These are phyloP conservation scores for Yamadazyma pseudoaaseri DNA, from an alignment of 1,139 yeast genomes.

Conservation along the genomic window DNA sequence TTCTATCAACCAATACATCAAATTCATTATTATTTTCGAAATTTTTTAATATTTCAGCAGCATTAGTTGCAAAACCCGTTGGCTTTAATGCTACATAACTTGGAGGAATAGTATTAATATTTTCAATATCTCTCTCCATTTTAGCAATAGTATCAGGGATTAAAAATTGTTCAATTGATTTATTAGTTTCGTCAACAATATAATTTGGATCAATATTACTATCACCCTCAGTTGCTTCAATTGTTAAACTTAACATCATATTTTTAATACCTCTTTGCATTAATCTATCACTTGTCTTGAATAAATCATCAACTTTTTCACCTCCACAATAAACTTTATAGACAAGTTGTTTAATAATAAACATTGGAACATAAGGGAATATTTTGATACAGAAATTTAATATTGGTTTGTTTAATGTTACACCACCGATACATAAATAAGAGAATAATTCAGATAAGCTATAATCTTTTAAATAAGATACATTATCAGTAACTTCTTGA, in stretches of 20 bases:
- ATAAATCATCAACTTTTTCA: slow-evolving; percentile 68
- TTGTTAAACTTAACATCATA: slow-evolving; percentile 92
- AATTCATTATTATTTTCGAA: slow-evolving; percentile 53
- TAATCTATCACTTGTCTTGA: slow-evolving; percentile 65
- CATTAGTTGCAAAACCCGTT: slow-evolving; percentile 79
- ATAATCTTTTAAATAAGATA: slow-evolving; percentile 36
- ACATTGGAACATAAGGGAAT: slow-evolving; percentile 77
- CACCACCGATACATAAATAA: slow-evolving; percentile 63
- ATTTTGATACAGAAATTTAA: slow-evolving; percentile 58
- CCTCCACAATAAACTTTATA: slow-evolving; percentile 93
- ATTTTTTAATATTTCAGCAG: slow-evolving; percentile 70
- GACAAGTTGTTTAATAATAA: slow-evolving; percentile 67
- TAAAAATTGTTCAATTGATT: slow-evolving; percentile 67
- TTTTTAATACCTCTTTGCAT: slow-evolving; percentile 77
- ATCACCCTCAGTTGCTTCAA: slow-evolving; percentile 87
- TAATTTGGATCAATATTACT: slow-evolving; percentile 59
- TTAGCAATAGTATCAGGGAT: slow-evolving; percentile 65
- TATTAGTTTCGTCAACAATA: slow-evolving; percentile 64
- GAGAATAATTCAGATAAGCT: slow-evolving; percentile 51
- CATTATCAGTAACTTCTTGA: slow-evolving; percentile 5
- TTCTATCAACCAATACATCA: slow-evolving; percentile 61
- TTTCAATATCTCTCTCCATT: slow-evolving; percentile 38
- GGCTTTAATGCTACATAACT: slow-evolving; percentile 92
- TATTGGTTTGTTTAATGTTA: slow-evolving; percentile 62
- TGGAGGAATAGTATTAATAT: slow-evolving; percentile 67